phyloP scores from a whole-genome alignment of 371 early-diverging fungal genomes.

The Apophysomyces elegans region DNA sequence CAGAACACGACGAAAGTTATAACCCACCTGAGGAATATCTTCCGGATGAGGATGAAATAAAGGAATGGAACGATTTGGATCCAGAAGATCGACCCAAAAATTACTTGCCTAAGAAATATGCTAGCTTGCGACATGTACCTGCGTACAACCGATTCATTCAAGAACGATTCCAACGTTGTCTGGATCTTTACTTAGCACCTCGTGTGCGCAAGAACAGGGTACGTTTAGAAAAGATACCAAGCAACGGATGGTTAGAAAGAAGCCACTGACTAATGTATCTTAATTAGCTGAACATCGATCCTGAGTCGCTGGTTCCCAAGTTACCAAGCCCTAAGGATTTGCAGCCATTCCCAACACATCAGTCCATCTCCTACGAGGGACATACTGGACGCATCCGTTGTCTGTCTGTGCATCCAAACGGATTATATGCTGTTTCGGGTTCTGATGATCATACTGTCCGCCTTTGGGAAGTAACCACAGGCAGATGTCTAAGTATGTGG shows the following conservation, averaged over 20 bases:
- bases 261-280: background rate
- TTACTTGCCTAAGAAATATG: constrained; percentile 85
- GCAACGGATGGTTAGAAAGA: background rate
- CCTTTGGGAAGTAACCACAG: constrained; percentile 92
- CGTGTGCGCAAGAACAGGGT: constrained; percentile 84
- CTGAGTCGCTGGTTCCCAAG: constrained; percentile 92
- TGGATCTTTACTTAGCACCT: constrained; percentile 96
- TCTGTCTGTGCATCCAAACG: constrained; percentile 88
- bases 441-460: constrained; percentile 88
- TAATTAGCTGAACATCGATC: constrained; percentile 79
- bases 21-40: constrained; percentile 98
- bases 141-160: constrained; percentile 86
- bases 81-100: constrained; percentile 81
- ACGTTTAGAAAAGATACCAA: constrained; percentile 12
- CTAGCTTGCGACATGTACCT: constrained; percentile 83
- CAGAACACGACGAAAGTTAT: constrained; percentile 93
- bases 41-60: constrained; percentile 77
- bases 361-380: constrained; percentile 80
- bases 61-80: constrained; percentile 79
- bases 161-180: constrained; percentile 94
- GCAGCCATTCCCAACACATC: constrained; percentile 90
- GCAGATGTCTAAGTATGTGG: constrained; percentile 83
- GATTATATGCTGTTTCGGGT: constrained; percentile 88
- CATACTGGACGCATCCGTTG: constrained; percentile 83
- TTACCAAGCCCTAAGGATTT: constrained; percentile 96